Evolutionary conservation across 805 yeast genomes (phyloP), one percentile per base, ranked within the genome.

Genomic region (Nakazawaea wyomingensis): DNA sequence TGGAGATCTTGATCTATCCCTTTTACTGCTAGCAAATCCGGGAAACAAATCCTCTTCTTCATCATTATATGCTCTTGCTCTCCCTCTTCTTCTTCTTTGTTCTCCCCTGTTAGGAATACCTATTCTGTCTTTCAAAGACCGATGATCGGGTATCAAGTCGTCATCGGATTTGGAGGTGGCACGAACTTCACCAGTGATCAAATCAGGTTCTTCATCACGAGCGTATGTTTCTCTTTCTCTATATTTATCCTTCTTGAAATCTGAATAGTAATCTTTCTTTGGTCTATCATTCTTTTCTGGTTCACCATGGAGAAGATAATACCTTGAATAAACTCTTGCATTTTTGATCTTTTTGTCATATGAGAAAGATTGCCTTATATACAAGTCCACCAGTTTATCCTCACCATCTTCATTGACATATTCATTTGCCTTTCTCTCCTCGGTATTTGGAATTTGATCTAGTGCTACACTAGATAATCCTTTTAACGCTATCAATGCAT

Each of bases 231-330:
- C 52, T 43, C 40, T 24, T 19, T 21, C 31, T 26, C 36, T 30
- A 24, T 43, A 33, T 10, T 16, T 40, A 20, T 16, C 13, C 11
- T 24, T 41, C 18, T 48, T 37, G 26, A 41, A 50, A 10, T 34
- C 28, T 18, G 34, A 39, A 26, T 50, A 50, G 36, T 50, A 48
- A 13, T 43, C 42, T 53, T 46, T 34, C 17, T 30, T 29, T 14
- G 40, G 49, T 47, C 72, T 53, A 51, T 64, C 54, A 63, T 56
- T 46, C 14, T 43, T 45, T 11, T 77, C 76, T 3, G 89, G 91
- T 54, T 80, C 89, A 3, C 91, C 91, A 50, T 83, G 82, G 14
- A 79, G 55, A 45, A 80, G 63, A 61, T 83, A 83, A 60, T 81
- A 83, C 31, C 85, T 60, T 17, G 86, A 80, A 42, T 71, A 71